Percentiles rank a stretch among this genome's conserved stretches.
Conservation (phyloP, 345 rosid species). For the Gossypium sturtianum region DNA sequence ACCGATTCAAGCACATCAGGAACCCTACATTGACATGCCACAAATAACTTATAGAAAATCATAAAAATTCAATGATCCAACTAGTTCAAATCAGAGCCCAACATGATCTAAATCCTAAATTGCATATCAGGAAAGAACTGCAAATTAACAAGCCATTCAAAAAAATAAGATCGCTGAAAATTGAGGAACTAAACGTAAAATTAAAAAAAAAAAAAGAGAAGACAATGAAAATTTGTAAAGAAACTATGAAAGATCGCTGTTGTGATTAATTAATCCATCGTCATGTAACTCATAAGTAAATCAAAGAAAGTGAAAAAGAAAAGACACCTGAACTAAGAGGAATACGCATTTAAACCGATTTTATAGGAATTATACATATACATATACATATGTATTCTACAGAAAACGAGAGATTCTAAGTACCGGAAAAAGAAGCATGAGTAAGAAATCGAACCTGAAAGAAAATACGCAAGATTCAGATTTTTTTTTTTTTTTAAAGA, state of each 20-base stretch:
- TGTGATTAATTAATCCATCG: neutral
- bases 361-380: neutral
- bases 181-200: slow-evolving; percentile 2
- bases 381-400: neutral
- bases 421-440: neutral
- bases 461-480: neutral
- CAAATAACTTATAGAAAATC: slow-evolving; percentile 1
- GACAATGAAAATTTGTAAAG: neutral
- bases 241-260: neutral
- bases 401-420: neutral
- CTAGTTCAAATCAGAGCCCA: slow-evolving; percentile 4
- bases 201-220: too few species aligned
- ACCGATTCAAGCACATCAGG: slow-evolving; percentile 24
- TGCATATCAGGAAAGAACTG: neutral
- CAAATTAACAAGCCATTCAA: neutral
- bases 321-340: neutral
- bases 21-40: slow-evolving; percentile 24
- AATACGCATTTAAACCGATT: neutral
- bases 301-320: slow-evolving; percentile 10
- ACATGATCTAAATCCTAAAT: neutral
- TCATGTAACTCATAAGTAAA: neutral
- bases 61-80: slow-evolving; percentile 9
- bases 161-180: slow-evolving; percentile 4
- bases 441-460: neutral
- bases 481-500: neutral